These are phyloP conservation scores for Kwoniella heveanensis DNA, from an alignment of 768 basidiomycete species.

Conservation along the genomic window DNA sequence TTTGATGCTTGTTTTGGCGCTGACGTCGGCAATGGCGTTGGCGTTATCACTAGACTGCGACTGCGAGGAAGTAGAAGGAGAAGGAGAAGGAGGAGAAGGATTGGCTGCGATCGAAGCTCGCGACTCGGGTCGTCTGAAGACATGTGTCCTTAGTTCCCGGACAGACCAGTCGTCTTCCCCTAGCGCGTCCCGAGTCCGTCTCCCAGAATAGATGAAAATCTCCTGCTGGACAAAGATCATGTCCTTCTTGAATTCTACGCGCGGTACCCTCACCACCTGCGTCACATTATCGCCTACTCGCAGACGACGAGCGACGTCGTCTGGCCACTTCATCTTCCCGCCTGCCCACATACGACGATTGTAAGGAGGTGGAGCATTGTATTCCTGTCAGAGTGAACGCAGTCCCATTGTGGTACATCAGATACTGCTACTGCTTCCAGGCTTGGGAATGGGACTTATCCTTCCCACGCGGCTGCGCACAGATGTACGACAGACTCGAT, in stretches of 20 bases:
- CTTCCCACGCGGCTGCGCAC: neutral
- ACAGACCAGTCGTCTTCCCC: slow-evolving; percentile 27
- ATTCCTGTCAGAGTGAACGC: slow-evolving; percentile 39
- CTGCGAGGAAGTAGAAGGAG: too few species aligned
- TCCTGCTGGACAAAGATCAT: slow-evolving; percentile 52
- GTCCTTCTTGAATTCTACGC: slow-evolving; percentile 38
- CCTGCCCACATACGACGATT: slow-evolving; percentile 51
- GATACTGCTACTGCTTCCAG: neutral
- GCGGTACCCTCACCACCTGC: slow-evolving; percentile 31
- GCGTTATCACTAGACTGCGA: too few species aligned
- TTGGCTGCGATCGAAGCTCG: neutral
- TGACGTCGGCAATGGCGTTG: neutral
- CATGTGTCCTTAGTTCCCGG: slow-evolving; percentile 48
- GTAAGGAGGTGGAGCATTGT: slow-evolving; percentile 46
- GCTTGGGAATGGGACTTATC: too few species aligned
- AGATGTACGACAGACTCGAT: too few species aligned
- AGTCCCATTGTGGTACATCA: too few species aligned
- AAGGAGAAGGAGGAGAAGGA: too few species aligned
- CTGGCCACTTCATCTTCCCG: slow-evolving; percentile 28
- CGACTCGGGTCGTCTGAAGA: slow-evolving; percentile 30
- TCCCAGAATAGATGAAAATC: slow-evolving; percentile 20
- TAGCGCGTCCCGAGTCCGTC: neutral
- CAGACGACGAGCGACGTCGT: slow-evolving; percentile 1
- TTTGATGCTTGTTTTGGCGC: neutral
- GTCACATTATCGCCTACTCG: slow-evolving; percentile 14